Conservation (phyloP, 208 protist genomes). For the Naegleria lovaniensis region DNA sequence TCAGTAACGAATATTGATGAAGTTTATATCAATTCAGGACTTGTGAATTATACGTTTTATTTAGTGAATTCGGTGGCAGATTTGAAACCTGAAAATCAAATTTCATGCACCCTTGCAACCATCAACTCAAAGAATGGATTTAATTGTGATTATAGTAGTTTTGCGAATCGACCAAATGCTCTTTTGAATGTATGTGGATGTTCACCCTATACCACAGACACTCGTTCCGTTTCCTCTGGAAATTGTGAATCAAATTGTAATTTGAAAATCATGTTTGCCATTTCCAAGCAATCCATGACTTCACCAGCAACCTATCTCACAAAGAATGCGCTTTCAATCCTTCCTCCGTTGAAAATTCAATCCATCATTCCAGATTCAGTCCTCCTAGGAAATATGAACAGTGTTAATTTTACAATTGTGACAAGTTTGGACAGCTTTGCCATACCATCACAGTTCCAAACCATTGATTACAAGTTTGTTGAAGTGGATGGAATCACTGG, state of each 20-base stretch:
- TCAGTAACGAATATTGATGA: background rate
- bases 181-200: background rate
- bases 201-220: background rate
- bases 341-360: background rate
- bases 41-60: background rate
- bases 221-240: background rate
- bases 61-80: background rate
- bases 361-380: background rate
- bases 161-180: background rate
- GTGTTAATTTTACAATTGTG: background rate
- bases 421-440: background rate
- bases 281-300: background rate
- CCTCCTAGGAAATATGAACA: background rate
- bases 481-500: background rate
- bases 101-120: too few species aligned
- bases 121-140: background rate
- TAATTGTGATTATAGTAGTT: background rate
- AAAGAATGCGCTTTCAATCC: background rate
- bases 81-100: too few species aligned
- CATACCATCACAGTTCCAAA: background rate
- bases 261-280: background rate
- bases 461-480: background rate
- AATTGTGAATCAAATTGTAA: background rate
- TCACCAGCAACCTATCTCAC: background rate
- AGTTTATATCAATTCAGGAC: background rate